Conservation (phyloP, 495 filamentous ascomycete genomes). For the Penicillium parvum region DNA sequence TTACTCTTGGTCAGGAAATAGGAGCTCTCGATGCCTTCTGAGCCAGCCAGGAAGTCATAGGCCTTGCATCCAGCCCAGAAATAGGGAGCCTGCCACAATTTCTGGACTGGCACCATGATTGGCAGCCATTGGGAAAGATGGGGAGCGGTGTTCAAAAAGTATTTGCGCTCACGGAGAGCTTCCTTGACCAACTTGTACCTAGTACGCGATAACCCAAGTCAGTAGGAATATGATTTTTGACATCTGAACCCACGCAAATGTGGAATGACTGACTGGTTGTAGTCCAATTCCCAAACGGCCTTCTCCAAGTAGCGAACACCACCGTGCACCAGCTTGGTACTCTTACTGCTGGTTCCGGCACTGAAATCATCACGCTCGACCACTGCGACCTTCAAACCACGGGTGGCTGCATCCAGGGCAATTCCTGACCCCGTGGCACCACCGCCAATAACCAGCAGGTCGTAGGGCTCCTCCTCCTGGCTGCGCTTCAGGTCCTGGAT, state of each 20-base stretch:
- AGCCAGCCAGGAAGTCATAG: constrained; percentile 91
- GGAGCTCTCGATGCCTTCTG: constrained; percentile 94
- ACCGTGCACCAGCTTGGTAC: constrained; percentile 95
- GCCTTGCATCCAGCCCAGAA: constrained; percentile 96
- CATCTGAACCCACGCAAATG: neutral
- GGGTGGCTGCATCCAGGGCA: constrained; percentile 87
- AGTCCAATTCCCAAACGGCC: constrained; percentile 94
- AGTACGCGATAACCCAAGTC: constrained; percentile 8
- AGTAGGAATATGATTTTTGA: constrained; percentile 10
- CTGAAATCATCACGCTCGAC: constrained; percentile 97
- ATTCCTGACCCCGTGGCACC: constrained; percentile 92
- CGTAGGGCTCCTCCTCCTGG: constrained; percentile 54
- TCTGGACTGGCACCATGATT: constrained; percentile 94
- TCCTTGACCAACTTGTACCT: constrained; percentile 87
- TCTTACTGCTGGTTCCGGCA: constrained; percentile 91
- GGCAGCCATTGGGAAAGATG: constrained; percentile 93
- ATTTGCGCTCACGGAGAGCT: constrained; percentile 91
- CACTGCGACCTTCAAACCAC: constrained; percentile 87
- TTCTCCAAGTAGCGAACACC: constrained; percentile 96
- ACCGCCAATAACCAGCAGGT: constrained; percentile 85
- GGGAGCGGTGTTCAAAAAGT: constrained; percentile 92
- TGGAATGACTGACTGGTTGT: constrained; percentile 63
- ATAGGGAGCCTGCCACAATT: constrained; percentile 97
- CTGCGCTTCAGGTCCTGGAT: constrained; percentile 48
- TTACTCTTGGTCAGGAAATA: constrained; percentile 95